These are phyloP conservation scores for Paraphaeosphaeria sporulosa DNA, from an alignment of 2,329 filamentous ascomycete species.

Conservation along the genomic window DNA sequence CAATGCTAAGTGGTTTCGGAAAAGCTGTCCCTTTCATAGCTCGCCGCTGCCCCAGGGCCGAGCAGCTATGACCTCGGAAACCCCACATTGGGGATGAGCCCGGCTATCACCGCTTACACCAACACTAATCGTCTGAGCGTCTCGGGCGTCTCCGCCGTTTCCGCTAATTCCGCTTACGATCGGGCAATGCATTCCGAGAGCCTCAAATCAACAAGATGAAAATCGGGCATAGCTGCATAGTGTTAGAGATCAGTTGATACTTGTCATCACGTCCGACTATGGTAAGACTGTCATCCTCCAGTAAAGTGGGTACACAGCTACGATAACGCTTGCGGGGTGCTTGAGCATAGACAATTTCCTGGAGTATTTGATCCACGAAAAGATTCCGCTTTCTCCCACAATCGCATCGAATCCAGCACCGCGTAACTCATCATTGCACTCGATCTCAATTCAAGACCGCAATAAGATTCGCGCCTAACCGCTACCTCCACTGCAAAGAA, in stretches of 20 bases:
- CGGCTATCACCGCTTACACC: constrained; percentile 13
- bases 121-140: constrained; percentile 7
- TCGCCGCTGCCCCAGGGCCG: constrained; percentile 1
- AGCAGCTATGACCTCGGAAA: constrained; percentile 4
- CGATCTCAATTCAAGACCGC: neutral
- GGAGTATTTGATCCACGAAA: too few relatives aligned
- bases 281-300: neutral
- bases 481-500: neutral
- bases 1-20: constrained; percentile 8
- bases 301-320: too few relatives aligned
- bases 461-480: neutral
- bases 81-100: constrained; percentile 7
- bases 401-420: neutral
- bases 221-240: neutral
- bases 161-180: neutral
- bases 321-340: too few relatives aligned
- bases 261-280: neutral
- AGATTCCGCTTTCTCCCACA: too few relatives aligned
- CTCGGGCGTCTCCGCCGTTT: neutral
- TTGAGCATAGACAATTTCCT: neutral
- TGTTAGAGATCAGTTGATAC: neutral
- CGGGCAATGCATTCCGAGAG: constrained; percentile 4
- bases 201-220: neutral
- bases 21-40: constrained; percentile 18
- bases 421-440: neutral